These are phyloP conservation scores for Coriaria nepalensis DNA, from an alignment of 306 rosid genomes.

Conservation along the genomic window DNA sequence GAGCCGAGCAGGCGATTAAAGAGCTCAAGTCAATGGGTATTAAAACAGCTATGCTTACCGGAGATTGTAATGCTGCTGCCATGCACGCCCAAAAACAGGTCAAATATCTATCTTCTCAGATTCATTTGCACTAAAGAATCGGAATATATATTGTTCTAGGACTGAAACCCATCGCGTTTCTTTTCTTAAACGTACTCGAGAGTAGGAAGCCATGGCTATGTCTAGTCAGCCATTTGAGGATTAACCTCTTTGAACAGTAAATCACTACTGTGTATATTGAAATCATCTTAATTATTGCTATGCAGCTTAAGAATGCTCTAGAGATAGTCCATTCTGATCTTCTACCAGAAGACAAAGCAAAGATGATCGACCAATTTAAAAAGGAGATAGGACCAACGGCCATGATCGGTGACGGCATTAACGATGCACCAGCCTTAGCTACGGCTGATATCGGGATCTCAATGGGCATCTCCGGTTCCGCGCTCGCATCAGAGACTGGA, in stretches of 20 bases:
- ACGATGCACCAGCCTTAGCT: conserved; percentile 91
- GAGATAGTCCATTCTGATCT: conserved; percentile 72
- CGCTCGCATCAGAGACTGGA: conserved; percentile 80
- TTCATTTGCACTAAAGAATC: background rate
- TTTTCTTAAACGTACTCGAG: no score
- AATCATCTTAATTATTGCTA: background rate
- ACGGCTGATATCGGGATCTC: conserved; percentile 86
- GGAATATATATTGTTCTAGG: background rate
- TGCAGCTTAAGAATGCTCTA: conserved; percentile 58
- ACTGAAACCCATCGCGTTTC: no score
- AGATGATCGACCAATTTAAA: conserved; percentile 47
- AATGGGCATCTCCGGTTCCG: conserved; percentile 96
- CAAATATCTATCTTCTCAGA: conserved; percentile 1
- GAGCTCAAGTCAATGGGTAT: conserved; percentile 58
- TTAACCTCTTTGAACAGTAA: no score
- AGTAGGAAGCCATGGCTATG: no score
- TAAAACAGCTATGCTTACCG: conserved; percentile 80
- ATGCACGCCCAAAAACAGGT: conserved; percentile 76
- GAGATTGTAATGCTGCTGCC: conserved; percentile 69
- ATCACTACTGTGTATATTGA: background rate
- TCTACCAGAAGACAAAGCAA: conserved; percentile 76
- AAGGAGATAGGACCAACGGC: conserved; percentile 51
- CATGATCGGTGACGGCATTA: conserved; percentile 90
- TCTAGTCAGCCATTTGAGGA: no score
- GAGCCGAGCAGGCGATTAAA: conserved; percentile 52